Evolutionary conservation across 768 basidiomycete species (phyloP), one percentile per base, ranked within the genome.

Genomic region (Daedalea quercina): DNA sequence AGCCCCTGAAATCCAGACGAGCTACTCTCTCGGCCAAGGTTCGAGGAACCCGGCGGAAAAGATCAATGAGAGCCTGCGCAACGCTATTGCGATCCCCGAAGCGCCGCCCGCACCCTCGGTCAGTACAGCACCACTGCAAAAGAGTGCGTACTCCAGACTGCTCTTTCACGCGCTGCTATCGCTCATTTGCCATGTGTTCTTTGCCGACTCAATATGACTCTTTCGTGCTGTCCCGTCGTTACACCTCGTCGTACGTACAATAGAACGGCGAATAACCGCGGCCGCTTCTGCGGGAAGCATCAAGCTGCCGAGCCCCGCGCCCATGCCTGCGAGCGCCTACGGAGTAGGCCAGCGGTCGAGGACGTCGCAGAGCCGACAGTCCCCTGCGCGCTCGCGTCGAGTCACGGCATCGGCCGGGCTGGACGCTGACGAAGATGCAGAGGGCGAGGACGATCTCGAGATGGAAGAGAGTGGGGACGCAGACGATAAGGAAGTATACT

Each of bases 401-500:
- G 50, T 47, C 26, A 60, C 58, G 9, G 49, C 60, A 25, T 61
- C 63, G 3, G 47, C 56, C 3, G 61, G 62, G 26, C 57, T 55
- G 26, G 65, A 64, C 42, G 55, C 57, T 11, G 67, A 70, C 52
- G 69, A 69, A 41, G 68, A 69, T 43, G 69, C 65, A 2, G 69
- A 70, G 53, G 69, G 68, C 25, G 69, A 70, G 43, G 69, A 69
- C 15, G 68, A 67, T 28, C 57, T 65, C 17, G 70, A 56, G 1
- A 74, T 72, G n/a, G 72, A 67, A 1, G 75, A 74, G 25, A 73
- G 68, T 15, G 80, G 75, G n/a, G 77, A 75, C 47, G 76, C 69
- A 1, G 80, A 80, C 59, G 80, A 84, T 65, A 76, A 81, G 62
- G 71, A 72, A 50, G 57, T 81, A 3, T 85, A 85, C 55, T 85